phyloP scores from a whole-genome alignment of 2,329 filamentous ascomycete genomes.

The Aspergillus quadricinctus region DNA sequence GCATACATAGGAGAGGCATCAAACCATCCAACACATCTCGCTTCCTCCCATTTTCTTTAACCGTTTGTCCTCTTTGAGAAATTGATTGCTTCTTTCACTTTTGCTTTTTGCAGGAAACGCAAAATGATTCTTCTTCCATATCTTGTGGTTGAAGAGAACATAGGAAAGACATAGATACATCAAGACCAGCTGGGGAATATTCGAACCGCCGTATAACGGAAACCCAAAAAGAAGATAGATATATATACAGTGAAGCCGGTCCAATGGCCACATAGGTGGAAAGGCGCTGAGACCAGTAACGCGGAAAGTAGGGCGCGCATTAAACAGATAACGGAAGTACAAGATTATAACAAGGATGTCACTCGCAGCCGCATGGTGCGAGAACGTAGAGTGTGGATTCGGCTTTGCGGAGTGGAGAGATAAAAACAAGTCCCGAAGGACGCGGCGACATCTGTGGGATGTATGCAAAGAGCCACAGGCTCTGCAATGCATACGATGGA shows the following conservation, averaged over 20 bases:
- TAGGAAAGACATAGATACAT: conserved; percentile 13
- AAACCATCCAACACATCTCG: conserved; percentile 9
- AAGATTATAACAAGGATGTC: conserved; percentile 10
- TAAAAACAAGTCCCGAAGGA: neutral
- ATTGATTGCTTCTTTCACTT: neutral
- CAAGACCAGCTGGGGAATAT: conserved; percentile 16
- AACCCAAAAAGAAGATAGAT: conserved; percentile 3
- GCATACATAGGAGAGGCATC: conserved; percentile 14
- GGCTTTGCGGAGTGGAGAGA: conserved; percentile 7
- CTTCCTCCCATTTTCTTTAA: conserved; percentile 1
- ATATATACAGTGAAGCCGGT: conserved; percentile 15
- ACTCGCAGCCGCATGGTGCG: neutral
- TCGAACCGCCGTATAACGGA: conserved; percentile 1
- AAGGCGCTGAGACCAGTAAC: conserved; percentile 4
- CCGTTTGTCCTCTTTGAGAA: neutral
- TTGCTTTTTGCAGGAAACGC: conserved; percentile 3
- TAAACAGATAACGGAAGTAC: conserved; percentile 14
- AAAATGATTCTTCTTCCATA: neutral
- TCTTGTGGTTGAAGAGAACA: neutral
- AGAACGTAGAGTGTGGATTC: conserved; percentile 4
- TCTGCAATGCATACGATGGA: neutral
- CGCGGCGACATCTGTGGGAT: neutral
- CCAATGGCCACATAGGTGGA: neutral
- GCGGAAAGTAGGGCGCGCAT: conserved; percentile 4
- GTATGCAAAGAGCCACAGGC: neutral